Base-by-base conservation (phyloP, 352 stramenopile species). In the Plasmopara muralis region DNA sequence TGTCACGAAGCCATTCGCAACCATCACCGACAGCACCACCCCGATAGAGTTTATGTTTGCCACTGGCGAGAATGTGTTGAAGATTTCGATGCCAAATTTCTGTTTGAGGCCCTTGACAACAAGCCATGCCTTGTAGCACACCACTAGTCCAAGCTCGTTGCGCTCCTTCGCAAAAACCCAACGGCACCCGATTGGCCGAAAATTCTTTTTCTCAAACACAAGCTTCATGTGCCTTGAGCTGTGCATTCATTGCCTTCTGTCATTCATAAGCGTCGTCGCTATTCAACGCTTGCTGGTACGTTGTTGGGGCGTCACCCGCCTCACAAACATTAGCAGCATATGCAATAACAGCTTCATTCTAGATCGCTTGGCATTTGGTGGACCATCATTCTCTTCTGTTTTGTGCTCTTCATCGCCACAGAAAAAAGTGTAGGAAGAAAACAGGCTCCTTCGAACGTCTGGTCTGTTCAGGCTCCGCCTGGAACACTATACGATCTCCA, bases 101-200 rank as follows among this genome's bases (percentile, higher is more conserved):
- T 41, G 35, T 10, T 41, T 41, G 12, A 15, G 14, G 14, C 35
- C 14, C 14, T 15, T 41, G 6, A 6, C 35, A 5, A 41, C 35
- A 10, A 41, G 35, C 12, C 35, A 10, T 6, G 35, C 12, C 35
- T 41, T 41, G 39, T 44, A 44, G 4, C 39, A n/a, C 7, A 44
- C 16, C 5, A 44, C 39, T 12, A 10, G 39, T 30, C 39, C 39
- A n/a, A 18, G n/a, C 14, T 44, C 39, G 15, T 44, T 29, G 16
- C 39, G 39, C 39, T 44, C 28, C 39, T 44, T 44, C 8, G 39
- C 39, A 28, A 44, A 44, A 29, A n/a, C n/a, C 39, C 39, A 44
- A 5, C 39, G 16, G 39, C 39, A 44, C 15, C 16, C 39, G 12
- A 44, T 44, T n/a, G 39, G 9, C 10, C 16, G 15, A 20, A 29